phyloP scores from a whole-genome alignment of 148 eudicot species.

The Rhododendron kiyosumense region DNA sequence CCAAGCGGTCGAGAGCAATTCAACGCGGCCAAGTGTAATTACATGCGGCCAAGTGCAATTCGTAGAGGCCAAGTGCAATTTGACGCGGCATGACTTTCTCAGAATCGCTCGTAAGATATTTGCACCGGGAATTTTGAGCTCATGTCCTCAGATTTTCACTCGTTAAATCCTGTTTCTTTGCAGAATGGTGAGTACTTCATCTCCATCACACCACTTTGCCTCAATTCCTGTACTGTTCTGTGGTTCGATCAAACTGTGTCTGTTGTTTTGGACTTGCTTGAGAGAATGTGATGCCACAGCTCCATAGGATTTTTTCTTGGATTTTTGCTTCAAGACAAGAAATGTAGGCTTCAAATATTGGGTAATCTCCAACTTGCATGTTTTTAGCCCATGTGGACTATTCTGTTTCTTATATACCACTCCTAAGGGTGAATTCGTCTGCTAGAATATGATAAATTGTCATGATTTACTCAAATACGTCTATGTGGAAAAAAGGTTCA shows the following conservation, averaged over 20 bases:
- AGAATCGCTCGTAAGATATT: slow-evolving; percentile 26
- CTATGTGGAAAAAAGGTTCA: neutral
- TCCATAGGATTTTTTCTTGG: too few species aligned
- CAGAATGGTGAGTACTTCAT: slow-evolving; percentile 31
- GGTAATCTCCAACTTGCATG: neutral
- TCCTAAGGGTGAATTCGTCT: neutral
- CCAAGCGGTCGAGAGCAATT: too few species aligned
- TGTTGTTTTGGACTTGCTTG: neutral
- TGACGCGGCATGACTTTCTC: slow-evolving; percentile 31
- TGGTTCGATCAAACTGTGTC: neutral
- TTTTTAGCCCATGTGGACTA: too few species aligned
- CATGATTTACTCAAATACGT: too few species aligned
- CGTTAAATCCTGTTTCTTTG: slow-evolving; percentile 37
- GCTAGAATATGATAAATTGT: neutral
- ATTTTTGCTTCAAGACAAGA: too few species aligned
- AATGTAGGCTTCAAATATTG: too few species aligned
- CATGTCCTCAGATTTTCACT: slow-evolving; percentile 50
- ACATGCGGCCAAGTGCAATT: too few species aligned
- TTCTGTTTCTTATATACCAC: neutral
- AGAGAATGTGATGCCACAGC: neutral
- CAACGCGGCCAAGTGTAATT: too few species aligned
- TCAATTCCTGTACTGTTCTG: neutral
- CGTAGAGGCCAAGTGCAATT: too few species aligned
- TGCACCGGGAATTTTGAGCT: slow-evolving; percentile 29
- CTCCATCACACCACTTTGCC: neutral